Percentiles rank a stretch among this genome's conserved stretches.
Evolutionary conservation across 1,284 basidiomycete genomes (phyloP).

Genomic region (Papiliotrema terrestris): DNA sequence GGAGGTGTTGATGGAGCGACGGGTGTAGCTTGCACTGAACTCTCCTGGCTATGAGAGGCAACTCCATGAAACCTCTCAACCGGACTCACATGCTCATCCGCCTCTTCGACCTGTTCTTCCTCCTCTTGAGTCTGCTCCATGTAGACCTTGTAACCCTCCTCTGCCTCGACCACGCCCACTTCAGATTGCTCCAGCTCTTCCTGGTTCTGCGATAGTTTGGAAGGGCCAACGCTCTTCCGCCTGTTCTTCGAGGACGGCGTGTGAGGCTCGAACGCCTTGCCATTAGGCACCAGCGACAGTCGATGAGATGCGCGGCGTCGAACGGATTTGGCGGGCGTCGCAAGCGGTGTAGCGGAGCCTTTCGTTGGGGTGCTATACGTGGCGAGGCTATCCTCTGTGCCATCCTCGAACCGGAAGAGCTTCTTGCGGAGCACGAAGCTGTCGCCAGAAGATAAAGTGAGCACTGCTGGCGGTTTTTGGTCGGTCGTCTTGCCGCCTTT

Average conservation of each 20-base stretch:
- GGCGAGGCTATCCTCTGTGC: slow-evolving; percentile 1
- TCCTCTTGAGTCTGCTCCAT: slow-evolving; percentile 31
- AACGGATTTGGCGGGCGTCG: background rate
- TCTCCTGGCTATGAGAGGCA: too few relatives aligned
- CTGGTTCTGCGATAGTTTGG: background rate
- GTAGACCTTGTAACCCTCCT: slow-evolving; percentile 41
- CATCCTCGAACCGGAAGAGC: slow-evolving; percentile 44
- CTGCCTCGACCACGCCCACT: slow-evolving; percentile 31
- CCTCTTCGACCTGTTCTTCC: background rate
- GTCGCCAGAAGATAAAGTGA: slow-evolving; percentile 34
- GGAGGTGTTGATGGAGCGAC: background rate
- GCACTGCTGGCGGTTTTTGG: slow-evolving; percentile 20
- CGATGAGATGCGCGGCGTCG: slow-evolving; percentile 31
- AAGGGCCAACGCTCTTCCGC: slow-evolving; percentile 6
- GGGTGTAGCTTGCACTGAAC: too few relatives aligned
- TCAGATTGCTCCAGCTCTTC: slow-evolving; percentile 11
- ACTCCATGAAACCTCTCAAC: too few relatives aligned
- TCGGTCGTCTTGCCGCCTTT: slow-evolving; percentile 6
- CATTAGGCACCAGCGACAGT: slow-evolving; percentile 39
- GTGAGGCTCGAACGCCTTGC: slow-evolving; percentile 35
- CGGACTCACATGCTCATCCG: too few relatives aligned
- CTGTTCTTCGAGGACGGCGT: slow-evolving; percentile 25
- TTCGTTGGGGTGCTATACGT: background rate
- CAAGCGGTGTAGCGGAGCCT: slow-evolving; percentile 2
- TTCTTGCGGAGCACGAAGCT: slow-evolving; percentile 42